Evolutionary conservation across 2,329 filamentous ascomycete species (phyloP).

Genomic region (Stromatinia cepivora): DNA sequence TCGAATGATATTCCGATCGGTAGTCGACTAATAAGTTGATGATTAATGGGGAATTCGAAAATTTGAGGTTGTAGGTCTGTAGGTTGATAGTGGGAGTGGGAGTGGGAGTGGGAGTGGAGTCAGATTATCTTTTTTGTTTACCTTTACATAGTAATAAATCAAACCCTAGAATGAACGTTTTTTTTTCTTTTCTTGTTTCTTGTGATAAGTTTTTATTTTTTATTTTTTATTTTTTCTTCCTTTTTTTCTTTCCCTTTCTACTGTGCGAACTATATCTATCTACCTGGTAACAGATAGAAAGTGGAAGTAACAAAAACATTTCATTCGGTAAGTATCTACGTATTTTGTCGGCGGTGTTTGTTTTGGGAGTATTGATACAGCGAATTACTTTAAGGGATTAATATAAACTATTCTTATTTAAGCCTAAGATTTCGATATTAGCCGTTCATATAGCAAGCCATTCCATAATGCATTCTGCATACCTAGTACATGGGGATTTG

Average conservation of each 20-base stretch:
- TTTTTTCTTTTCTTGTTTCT: background rate
- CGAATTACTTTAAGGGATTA: background rate
- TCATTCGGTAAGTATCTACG: background rate
- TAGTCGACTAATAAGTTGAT: background rate
- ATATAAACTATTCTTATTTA: background rate
- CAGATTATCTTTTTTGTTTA: background rate
- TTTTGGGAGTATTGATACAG: background rate
- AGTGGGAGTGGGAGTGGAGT: slow-evolving; percentile 5
- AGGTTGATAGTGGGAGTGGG: no score
- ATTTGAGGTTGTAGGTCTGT: slow-evolving; percentile 25
- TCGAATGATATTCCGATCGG: slow-evolving; percentile 26
- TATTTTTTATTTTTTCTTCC: background rate
- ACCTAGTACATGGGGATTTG: slow-evolving; percentile 30
- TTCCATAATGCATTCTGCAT: slow-evolving; percentile 12
- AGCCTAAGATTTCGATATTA: slow-evolving; percentile 7
- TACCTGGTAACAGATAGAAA: background rate
- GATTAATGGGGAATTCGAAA: slow-evolving; percentile 24
- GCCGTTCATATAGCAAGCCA: slow-evolving; percentile 4
- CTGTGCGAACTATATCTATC: background rate
- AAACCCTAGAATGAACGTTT: background rate
- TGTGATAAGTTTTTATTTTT: background rate
- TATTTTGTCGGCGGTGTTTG: background rate
- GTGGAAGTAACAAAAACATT: slow-evolving; percentile 1
- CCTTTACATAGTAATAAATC: background rate
- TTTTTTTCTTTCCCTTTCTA: background rate